These are phyloP conservation scores for Myriosclerotinia duriaeana DNA, from an alignment of 2,329 filamentous ascomycete genomes.

Conservation along the genomic window DNA sequence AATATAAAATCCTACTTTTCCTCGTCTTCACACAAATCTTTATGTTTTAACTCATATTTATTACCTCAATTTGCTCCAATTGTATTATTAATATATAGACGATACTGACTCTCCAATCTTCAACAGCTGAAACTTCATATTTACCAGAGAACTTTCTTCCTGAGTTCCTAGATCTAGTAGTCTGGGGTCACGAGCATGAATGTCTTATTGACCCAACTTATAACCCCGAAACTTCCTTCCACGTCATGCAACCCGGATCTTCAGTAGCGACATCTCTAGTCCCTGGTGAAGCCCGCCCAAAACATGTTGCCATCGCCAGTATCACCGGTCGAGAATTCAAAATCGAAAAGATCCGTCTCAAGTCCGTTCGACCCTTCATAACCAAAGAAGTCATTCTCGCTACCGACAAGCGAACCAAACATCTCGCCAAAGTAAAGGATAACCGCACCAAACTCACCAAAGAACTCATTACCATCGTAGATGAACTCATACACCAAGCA, in stretches of 20 bases:
- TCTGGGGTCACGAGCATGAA: constrained; percentile 98
- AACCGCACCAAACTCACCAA: constrained; percentile 79
- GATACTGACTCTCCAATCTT: too few species aligned
- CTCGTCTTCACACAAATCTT: too few species aligned
- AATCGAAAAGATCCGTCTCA: constrained; percentile 77
- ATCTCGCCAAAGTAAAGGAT: constrained; percentile 75
- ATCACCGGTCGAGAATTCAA: constrained; percentile 81
- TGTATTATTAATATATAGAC: too few species aligned
- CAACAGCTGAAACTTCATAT: constrained; percentile 72
- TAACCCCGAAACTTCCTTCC: constrained; percentile 86
- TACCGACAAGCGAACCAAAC: constrained; percentile 73
- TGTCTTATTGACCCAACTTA: constrained; percentile 81
- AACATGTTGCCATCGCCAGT: constrained; percentile 84
- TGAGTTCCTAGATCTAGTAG: constrained; percentile 83
- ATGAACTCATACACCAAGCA: constrained; percentile 84
- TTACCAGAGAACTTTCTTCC: constrained; percentile 91
- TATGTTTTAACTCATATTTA: too few species aligned
- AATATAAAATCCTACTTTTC: too few species aligned
- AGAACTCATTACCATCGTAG: constrained; percentile 73
- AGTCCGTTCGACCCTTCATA: constrained; percentile 86
- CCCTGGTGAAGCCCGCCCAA: constrained; percentile 83
- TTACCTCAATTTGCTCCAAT: too few species aligned
- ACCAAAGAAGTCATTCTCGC: constrained; percentile 78
- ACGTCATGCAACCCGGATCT: constrained; percentile 96
- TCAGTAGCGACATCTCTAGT: constrained; percentile 92